Evolutionary conservation across 2,329 filamentous ascomycete genomes (phyloP), one percentile per base, ranked within the genome.

Genomic region (Diplodia sapinea): DNA sequence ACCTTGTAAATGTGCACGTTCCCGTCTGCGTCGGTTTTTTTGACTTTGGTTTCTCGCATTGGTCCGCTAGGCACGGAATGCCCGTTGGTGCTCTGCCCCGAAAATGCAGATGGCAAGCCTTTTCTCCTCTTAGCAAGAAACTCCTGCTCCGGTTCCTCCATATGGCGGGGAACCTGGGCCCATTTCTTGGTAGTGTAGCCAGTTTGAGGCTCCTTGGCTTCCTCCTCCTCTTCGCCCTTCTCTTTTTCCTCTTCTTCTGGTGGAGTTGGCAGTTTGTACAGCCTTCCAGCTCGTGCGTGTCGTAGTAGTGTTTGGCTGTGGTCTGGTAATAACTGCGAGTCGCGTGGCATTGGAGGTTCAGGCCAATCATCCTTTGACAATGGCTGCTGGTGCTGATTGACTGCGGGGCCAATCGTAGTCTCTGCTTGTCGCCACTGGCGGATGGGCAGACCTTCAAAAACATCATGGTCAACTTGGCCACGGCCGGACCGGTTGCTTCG

Each of bases 311-410:
- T 91, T 74, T 95, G 91, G 65, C 90, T 94, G 76, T 93, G 91
- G 1, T 89, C 86, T 0, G 91, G 87, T 11, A 97, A 83, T 38
- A 96, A 84, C 68, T 91, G 86, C 36, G 88, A 91, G 76, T 97
- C 94, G 73, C 91, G 91, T 49, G 94, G 94, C 92, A 97, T 94
- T 54, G 92, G 89, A 20, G 93, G 85, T 75, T 97, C 94, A 57
- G 88, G 89, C 87, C 91, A 94, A 64, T 87, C 83, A 76, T 91
- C 87, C 59, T 68, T 63, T 7, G 57, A 57, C 29, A 56, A 23
- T 9, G 66, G 43, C 70, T 88, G 75, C 38, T 81, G 83, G 38
- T 81, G 83, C 70, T 87, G 83, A 47, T 87, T 84, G 11, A 85
- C 82, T 13, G 87, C 87, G 64, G 92, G 89, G 71, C 88, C 88